Evolutionary conservation across 1,284 basidiomycete species (phyloP), one percentile per base, ranked within the genome.

Genomic region (Vanrija humicola): DNA sequence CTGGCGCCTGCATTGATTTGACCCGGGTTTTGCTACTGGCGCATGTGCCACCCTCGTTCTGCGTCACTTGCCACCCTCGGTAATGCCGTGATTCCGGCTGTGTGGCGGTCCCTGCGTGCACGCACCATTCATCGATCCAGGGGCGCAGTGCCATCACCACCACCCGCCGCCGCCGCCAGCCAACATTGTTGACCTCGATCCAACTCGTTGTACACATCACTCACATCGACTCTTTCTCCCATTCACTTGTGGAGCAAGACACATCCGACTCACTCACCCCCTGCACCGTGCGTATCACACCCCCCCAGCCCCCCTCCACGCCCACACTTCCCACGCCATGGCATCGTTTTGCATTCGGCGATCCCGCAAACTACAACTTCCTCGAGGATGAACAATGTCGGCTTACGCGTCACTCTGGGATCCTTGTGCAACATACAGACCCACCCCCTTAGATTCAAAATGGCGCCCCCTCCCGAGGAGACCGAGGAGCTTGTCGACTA

Each of bases 401-500:
- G 38, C 52, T 54, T 38, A 48, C 51, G 44, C 48, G 44, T 38
- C 39, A 21, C 43, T 38, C 18, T 23, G 23, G 34, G 12, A 34
- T 34, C 14, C 10, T 34, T 34, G 5, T 44, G 15, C 26, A 26
- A 51, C 38, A 7, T 10, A 28, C 48, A 43, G 26, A 50, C 23
- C 52, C 45, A 14, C 44, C 45, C n/a, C 29, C 51, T 29, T 16
- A 38, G 48, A 46, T 38, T 28, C 23, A 44, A 65, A 61, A 65
- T 66, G 63, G 66, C 66, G 38, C 57, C 57, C 38, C 34, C 34
- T 34, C 34, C 34, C 14, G 64, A 68, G 63, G 75, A 76, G 58
- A 70, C 70, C 50, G 75, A 77, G 69, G 75, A 79, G 64, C 77
- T 79, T 67, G 77, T 79, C 76, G 92, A 95, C 81, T 95, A 93